A percentile compares a stretch with the other conserved stretches of the same genome.
Evolutionary conservation across 176 grass and related monocot species (phyloP).

Genomic region (Oryza punctata): DNA sequence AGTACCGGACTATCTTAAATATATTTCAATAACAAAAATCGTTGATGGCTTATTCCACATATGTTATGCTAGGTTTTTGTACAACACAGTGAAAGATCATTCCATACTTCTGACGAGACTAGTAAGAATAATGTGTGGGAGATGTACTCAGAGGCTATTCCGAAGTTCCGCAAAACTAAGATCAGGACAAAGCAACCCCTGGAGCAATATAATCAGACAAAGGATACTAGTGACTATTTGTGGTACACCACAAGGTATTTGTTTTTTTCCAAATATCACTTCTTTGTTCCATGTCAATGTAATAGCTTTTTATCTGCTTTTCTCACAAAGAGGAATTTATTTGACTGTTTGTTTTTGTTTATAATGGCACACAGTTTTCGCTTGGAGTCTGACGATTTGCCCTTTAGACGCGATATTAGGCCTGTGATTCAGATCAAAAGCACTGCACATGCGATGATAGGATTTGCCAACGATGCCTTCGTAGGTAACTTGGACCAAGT

Average conservation of each 20-base stretch:
- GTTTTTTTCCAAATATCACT: not conserved
- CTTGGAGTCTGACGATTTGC: conserved; percentile 71
- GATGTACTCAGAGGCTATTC: conserved; percentile 70
- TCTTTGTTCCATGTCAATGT: not conserved
- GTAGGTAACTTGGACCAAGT: conserved; percentile 56
- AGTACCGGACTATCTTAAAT: not conserved
- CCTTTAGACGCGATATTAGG: conserved; percentile 78
- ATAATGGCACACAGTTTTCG: conserved; percentile 54
- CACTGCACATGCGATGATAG: conserved; percentile 60
- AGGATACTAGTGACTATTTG: conserved; percentile 76
- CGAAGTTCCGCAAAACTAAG: conserved; percentile 31
- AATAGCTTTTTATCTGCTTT: not conserved
- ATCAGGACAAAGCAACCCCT: conserved; percentile 52
- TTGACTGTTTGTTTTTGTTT: conserved; percentile 26
- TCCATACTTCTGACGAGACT: conserved; percentile 40
- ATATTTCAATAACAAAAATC: conserved; percentile 7
- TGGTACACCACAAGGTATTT: conserved; percentile 89
- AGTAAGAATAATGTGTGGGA: conserved; percentile 58
- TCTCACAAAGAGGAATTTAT: not conserved
- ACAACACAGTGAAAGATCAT: conserved; percentile 79
- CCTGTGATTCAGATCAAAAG: conserved; percentile 75
- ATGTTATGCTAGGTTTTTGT: conserved; percentile 66
- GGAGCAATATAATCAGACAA: conserved; percentile 80
- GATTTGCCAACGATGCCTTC: conserved; percentile 64
- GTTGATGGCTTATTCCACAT: conserved; percentile 9